Evolutionary conservation across 805 yeast species (phyloP), one percentile per base, ranked within the genome.

Genomic region (Alloascoidea hylecoeti): DNA sequence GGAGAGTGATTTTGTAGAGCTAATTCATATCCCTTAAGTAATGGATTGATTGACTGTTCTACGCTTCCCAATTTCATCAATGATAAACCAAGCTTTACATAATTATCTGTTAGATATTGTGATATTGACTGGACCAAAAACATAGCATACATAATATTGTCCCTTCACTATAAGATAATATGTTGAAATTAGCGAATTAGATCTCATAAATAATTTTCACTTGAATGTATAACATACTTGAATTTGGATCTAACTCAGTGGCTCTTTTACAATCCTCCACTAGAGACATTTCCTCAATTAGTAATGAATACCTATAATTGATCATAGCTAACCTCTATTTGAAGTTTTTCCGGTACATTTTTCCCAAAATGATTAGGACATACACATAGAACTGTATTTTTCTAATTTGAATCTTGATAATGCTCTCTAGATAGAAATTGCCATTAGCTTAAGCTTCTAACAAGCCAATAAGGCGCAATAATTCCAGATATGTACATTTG

Each of bases 191-290:
- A 6, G 5, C 34, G n/a, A 38, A 14, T 13, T 5, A 18, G 5
- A 33, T 38, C 42, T 34, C 44, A 34, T 9, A 4, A 15, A 23
- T 28, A 4, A 4, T 15, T 19, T 17, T 12, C 14, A n/a, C n/a
- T 15, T 17, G 16, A 34, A 17, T 15, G 12, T 5, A 9, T 6
- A 16, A 33, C 38, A 14, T 34, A 23, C 41, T 43, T 38, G 46
- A 42, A 5, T 38, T 41, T 4, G 45, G 42, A n/a, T 48, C 51
- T 12, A 55, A 28, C 12, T 48, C 50, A 17, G 52, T 33, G 2
- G 58, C 55, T 34, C 42, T 41, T 18, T 46, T 41, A 34, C 51
- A 42, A 36, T 55, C 58, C 3, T 36, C 43, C 15, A 50, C 39
- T 34, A 17, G 18, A 4, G 16, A 17, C 13, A n/a, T n/a, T n/a